These are phyloP conservation scores for Pythium phragmitis DNA, from an alignment of 352 stramenopile species.

Conservation along the genomic window DNA sequence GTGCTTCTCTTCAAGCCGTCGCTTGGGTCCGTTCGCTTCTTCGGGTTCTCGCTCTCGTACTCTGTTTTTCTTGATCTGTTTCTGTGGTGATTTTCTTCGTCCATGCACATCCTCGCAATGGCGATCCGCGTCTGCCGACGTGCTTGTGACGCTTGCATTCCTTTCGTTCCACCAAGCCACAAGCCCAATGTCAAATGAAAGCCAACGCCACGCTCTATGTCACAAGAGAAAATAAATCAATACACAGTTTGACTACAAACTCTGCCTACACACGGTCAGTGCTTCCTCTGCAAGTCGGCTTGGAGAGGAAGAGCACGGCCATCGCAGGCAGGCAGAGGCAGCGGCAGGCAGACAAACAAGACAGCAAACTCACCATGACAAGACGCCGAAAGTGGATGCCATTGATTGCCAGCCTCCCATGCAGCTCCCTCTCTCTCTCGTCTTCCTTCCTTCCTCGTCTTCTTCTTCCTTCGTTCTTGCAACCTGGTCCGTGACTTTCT, in stretches of 20 bases:
- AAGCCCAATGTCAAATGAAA: slow-evolving; percentile 3
- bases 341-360: slow-evolving; percentile 21
- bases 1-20: slow-evolving; percentile 28
- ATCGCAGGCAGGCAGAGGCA: neutral
- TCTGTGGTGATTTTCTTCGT: slow-evolving; percentile 16
- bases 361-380: slow-evolving; percentile 32
- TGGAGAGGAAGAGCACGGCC: slow-evolving; percentile 11
- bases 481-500: slow-evolving; percentile 32
- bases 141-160: slow-evolving; percentile 1
- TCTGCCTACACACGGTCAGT: neutral
- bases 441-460: slow-evolving; percentile 7
- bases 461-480: slow-evolving; percentile 18
- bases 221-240: slow-evolving; percentile 31
- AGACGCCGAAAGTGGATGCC: slow-evolving; percentile 34
- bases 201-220: slow-evolving; percentile 25
- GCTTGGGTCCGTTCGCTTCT: slow-evolving; percentile 15
- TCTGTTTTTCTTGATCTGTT: slow-evolving; percentile 12
- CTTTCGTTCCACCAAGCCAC: slow-evolving; percentile 8
- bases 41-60: slow-evolving; percentile 5
- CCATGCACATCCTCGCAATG: slow-evolving; percentile 10
- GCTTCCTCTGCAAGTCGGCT: slow-evolving; percentile 13
- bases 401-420: slow-evolving; percentile 30
- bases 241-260: slow-evolving; percentile 19
- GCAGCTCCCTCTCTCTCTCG: slow-evolving; percentile 23
- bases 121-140: slow-evolving; percentile 4